Evolutionary conservation across 331 rosid species (phyloP).

Genomic region (Saraca asoca): DNA sequence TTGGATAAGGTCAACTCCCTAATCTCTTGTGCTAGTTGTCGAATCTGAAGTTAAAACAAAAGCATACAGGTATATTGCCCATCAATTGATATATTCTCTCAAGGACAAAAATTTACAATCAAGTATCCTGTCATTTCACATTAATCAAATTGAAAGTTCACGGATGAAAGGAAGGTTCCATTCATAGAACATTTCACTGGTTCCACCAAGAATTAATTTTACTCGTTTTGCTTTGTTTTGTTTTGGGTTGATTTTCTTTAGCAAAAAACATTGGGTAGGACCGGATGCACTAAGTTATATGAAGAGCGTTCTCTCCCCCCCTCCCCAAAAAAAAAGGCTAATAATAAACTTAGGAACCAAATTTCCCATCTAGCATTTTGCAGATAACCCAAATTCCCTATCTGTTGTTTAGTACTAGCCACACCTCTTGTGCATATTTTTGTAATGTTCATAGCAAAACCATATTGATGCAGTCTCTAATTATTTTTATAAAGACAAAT

Average conservation of each 20-base stretch:
- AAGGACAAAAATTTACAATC: neutral
- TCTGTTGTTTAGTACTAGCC: neutral
- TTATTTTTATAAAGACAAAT: neutral
- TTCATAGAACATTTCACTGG: neutral
- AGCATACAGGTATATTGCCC: constrained; percentile 7
- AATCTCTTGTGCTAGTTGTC: constrained; percentile 74
- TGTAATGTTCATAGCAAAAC: neutral
- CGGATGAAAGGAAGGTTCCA: neutral
- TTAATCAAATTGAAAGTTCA: constrained; percentile 2
- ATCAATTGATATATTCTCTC: constrained; percentile 4
- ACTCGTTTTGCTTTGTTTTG: constrained; percentile 5
- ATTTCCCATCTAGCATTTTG: neutral
- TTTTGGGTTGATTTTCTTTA: neutral
- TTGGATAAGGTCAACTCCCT: constrained; percentile 66
- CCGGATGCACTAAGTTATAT: constrained; percentile 1
- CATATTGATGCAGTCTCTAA: neutral
- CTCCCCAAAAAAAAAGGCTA: neutral
- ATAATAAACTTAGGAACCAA: constrained; percentile 13
- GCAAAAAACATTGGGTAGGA: neutral
- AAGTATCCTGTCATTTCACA: constrained; percentile 23
- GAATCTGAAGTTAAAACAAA: constrained; percentile 61
- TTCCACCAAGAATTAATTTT: neutral
- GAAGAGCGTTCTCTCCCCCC: no score
- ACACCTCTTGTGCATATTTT: neutral
- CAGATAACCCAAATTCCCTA: neutral